phyloP scores from a whole-genome alignment of 768 basidiomycete species.

The Lactarius indigo region DNA sequence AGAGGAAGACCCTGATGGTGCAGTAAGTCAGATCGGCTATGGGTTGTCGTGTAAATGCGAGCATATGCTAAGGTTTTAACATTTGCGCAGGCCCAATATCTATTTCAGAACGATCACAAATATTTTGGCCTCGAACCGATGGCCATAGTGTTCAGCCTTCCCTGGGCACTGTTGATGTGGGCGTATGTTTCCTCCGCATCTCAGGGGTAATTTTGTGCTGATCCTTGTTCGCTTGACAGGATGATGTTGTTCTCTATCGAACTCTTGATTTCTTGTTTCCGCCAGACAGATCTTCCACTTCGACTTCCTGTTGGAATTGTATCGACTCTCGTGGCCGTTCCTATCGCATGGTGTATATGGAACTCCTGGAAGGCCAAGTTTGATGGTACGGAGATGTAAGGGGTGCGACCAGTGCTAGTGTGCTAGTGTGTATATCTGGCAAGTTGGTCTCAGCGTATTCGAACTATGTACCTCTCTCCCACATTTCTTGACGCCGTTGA shows the following conservation, averaged over 20 bases:
- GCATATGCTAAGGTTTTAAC: not conserved
- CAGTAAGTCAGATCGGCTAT: not conserved
- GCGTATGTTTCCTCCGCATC: slow-evolving; percentile 38
- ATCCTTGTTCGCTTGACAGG: not conserved
- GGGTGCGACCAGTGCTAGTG: not conserved
- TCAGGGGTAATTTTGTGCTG: not conserved
- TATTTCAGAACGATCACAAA: slow-evolving; percentile 28
- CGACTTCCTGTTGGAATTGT: not conserved
- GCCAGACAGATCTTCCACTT: not conserved
- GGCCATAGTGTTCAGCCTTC: slow-evolving; percentile 51
- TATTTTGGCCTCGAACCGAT: slow-evolving; percentile 46
- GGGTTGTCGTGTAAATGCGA: no score
- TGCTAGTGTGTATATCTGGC: not conserved
- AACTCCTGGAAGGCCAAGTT: not conserved
- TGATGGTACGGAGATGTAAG: not conserved
- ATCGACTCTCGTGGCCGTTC: not conserved
- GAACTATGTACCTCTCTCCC: no score
- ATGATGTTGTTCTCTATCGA: not conserved
- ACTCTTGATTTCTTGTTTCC: not conserved
- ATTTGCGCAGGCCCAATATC: slow-evolving; percentile 22
- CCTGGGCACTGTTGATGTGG: slow-evolving; percentile 56
- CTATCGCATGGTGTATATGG: not conserved
- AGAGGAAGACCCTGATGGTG: slow-evolving; percentile 29
- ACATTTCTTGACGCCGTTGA: no score
- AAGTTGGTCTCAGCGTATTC: no score